Base-by-base conservation (phyloP, 169 alveolate genomes). In the Amoebophrya sp. region DNA sequence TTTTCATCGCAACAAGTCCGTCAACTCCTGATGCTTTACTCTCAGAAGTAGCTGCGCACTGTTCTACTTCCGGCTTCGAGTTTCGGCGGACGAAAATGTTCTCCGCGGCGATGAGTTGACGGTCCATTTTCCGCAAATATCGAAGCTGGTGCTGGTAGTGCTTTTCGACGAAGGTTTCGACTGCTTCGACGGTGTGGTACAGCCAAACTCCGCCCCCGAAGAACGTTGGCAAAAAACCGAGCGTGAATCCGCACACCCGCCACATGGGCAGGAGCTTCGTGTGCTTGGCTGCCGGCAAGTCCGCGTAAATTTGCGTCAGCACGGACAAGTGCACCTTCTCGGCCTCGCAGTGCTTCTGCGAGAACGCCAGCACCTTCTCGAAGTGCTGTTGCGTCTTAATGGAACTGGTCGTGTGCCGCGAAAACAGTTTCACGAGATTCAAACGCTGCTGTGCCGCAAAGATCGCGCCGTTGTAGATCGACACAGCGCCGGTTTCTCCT, bases 101-200 rank as follows among this genome's bases (percentile, higher is more conserved):
- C 29, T 18, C 66, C 66, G 7, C 18, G 66, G 7, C 18, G 7
- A 12, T 7, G 66, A 18, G 66, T 12, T 12, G 66, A 14, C 25
- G 3, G 40, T 77, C 0, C 89, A 0, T 12, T 77, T 77, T 32
- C n/a, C n/a, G 14, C 39, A 77, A 12, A 39, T 77, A 77, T 2
- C 12, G 23, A 39, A 77, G 10, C 40, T 77, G 89, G 0, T 77
- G 40, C 40, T n/a, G 23, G 40, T 77, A 77, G 40, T 77, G 89
- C 25, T 35, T 35, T 18, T 77, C 89, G 18, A 77, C 89, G 40
- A 77, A 77, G 38, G 89, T 77, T 35, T 77, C 89, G 23, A 77
- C 89, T 7, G 89, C 89, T 0, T 77, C 89, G 23, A 77, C 89
- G 23, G 89, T 77, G 89, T 77, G 89, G 23, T 77, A 77, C 89